Evolutionary conservation across 805 yeast genomes (phyloP), one percentile per base, ranked within the genome.

Genomic region (Sugiyamaella lignohabitans): DNA sequence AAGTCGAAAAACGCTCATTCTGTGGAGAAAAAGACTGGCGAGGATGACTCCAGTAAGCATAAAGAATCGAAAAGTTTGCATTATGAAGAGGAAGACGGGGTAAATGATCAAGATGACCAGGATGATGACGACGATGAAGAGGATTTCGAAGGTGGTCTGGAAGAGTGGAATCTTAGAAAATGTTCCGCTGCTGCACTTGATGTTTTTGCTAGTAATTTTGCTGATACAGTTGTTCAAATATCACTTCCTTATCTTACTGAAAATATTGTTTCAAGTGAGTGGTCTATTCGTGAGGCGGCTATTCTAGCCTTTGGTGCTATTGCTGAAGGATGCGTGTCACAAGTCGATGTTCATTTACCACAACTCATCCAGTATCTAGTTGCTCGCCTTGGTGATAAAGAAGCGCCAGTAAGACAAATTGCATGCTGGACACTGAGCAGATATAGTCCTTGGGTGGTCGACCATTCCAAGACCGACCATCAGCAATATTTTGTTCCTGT

Each of bases 361-460:
- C 76, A 80, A 23, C 68, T 93, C 40, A 80, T 91, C 29, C 96
- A 96, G 32, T 88, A 82, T 60, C 71, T 93, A 51, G 88, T 88
- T 22, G 87, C 87, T 48, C 73, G 94, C 58, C 67, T 89, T 49
- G 71, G 72, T 45, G 97, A 89, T 62, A 58, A 58, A 30, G 83
- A 88, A 65, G 82, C 95, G 5, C 76, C 95, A 18, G 95, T 93
- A 3, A 75, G 98, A 54, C 95, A 87, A 64, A 93, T 93, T 44
- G 71, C 96, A 0, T 91, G 98, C 69, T 93, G 98, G 98, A 86
- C 98, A 0, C 68, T 93, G 40, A 83, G 95, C 38, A 74, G 98
- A 47, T 93, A 83, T 62, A 76, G 93, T 0, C 59, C 75, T 2
- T 88, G 96, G 95, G 82, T 91, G 19, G 72, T 70, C 47, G 71